A percentile compares a stretch with the other conserved stretches of the same genome.
These are phyloP conservation scores for Trichoderma lentiforme DNA, from an alignment of 2,329 filamentous ascomycete species.

Conservation along the genomic window DNA sequence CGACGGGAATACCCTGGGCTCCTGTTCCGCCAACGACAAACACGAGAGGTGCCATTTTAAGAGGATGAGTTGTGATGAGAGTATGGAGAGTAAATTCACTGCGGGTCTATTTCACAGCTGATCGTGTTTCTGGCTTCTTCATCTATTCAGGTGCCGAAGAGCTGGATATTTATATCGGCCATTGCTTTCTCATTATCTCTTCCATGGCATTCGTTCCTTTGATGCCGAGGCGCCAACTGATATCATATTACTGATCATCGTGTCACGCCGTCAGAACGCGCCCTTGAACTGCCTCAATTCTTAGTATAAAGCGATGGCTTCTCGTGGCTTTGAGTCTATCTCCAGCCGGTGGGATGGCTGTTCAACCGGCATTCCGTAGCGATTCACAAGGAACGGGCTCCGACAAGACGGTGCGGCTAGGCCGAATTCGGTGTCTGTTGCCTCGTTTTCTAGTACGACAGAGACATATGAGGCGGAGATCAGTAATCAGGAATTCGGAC, in stretches of 20 bases:
- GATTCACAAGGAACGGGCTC: neutral
- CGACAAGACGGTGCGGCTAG: neutral
- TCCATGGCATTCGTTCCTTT: neutral
- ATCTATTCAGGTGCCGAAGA: neutral
- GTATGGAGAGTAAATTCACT: neutral
- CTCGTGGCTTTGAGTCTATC: neutral
- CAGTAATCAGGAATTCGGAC: neutral
- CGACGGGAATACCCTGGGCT: slow-evolving; percentile 49
- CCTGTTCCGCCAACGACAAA: slow-evolving; percentile 49
- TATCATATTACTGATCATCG: slow-evolving; percentile 7
- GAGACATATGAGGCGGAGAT: neutral
- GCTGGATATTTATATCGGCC: neutral
- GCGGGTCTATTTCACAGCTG: neutral
- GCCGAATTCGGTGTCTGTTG: neutral
- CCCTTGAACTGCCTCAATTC: neutral
- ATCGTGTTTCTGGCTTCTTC: neutral
- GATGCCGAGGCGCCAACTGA: neutral
- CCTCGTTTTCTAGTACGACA: neutral
- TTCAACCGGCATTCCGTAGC: neutral
- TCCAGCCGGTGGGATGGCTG: slow-evolving; percentile 6
- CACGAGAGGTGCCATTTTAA: slow-evolving; percentile 20
- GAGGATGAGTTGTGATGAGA: neutral
- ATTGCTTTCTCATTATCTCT: neutral
- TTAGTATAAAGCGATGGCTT: neutral
- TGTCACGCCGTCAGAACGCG: neutral